phyloP scores from a whole-genome alignment of 306 rosid species.

The Cucurbita ficifolia region DNA sequence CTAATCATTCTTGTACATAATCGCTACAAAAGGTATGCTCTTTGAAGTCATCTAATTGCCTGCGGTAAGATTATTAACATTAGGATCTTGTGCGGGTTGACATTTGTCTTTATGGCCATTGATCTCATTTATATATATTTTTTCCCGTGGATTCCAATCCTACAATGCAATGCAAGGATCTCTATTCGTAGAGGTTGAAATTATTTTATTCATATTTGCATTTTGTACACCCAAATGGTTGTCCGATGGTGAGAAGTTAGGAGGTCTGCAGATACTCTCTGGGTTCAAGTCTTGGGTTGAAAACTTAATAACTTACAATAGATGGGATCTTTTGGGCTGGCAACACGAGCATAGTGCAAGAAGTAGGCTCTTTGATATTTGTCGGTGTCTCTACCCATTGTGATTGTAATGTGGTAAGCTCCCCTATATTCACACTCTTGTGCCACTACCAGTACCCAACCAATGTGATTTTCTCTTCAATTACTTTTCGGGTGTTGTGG shows the following conservation, averaged over 20 bases:
- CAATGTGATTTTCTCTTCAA: background rate
- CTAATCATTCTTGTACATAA: constrained; percentile 65
- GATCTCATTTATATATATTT: background rate
- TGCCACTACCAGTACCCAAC: background rate
- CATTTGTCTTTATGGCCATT: background rate
- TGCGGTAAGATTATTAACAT: background rate
- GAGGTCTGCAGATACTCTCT: background rate
- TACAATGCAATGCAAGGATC: background rate
- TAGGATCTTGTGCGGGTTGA: background rate
- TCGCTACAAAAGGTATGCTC: constrained; percentile 63
- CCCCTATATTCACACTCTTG: no score
- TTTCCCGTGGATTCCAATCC: background rate
- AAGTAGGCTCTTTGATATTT: no score
- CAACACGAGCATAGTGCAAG: background rate
- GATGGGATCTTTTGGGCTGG: no score
- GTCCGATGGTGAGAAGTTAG: background rate
- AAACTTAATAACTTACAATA: no score
- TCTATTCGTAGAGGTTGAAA: background rate
- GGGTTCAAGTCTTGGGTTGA: background rate
- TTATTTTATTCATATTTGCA: background rate
- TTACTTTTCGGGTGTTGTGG: background rate
- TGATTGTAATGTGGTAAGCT: no score
- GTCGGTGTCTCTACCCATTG: no score
- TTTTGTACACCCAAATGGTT: background rate
- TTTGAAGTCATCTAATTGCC: background rate